Base-by-base conservation (phyloP, 78 protist species). In the Speleostelium caveatum region DNA sequence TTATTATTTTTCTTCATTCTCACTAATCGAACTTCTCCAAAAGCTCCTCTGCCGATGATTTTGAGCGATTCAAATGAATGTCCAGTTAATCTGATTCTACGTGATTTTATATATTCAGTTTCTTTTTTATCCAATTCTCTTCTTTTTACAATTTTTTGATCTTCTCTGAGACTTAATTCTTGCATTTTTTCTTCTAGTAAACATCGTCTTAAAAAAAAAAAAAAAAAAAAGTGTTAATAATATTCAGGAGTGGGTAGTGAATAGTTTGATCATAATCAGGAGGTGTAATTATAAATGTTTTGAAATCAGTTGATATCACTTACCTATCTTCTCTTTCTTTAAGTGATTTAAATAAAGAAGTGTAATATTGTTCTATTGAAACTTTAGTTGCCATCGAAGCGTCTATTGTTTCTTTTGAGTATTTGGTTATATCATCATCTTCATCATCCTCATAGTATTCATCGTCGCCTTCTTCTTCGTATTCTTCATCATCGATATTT, bases 21-120 rank as follows among this genome's bases (percentile, higher is more conserved):
- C 4, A 93, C 96, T 1, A 93, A 67, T 59, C 92, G 28, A 21
- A 93, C 96, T 77, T 93, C 96, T n/a, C 96, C 96, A 86, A 93
- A 93, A 16, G 96, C 96, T 49, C 96, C 96, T 39, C 96, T 51
- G 17, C 96, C 96, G n/a, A 93, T 77, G 93, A 93, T 74, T 24
- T 61, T 75, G 8, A 86, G 22, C 38, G 87, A 71, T 22, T 93
- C 96, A 56, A 93, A 93, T 45, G 88, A 74, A 30, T 77, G 91
- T 33, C 79, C 89, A 28, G 90, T 93, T 41, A 93, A 65, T 71
- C 90, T 66, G 35, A 78, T 75, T 71, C 96, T 73, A 53, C 93
- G 69, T 22, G 86, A 73, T 49, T 90, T 69, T 14, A 93, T 78
- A 75, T 85, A 87, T 55, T 73, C 89, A 26, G 93, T 86, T 73